phyloP scores from a whole-genome alignment of 768 basidiomycete genomes.

The Cantharellus anzutake region DNA sequence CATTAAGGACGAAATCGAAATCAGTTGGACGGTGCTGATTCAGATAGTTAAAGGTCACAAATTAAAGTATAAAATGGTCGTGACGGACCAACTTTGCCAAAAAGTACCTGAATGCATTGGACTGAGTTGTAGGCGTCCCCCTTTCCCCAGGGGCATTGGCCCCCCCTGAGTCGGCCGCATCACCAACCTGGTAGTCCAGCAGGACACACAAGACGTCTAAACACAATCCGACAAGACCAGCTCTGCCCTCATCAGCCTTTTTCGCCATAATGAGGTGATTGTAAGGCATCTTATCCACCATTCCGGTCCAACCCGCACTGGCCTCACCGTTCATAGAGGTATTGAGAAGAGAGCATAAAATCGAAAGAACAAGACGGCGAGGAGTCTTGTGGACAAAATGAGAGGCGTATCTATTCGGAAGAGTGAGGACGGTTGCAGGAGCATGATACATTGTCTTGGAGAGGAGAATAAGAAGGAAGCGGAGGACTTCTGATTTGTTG shows the following conservation, averaged over 20 bases:
- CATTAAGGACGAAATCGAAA: slow-evolving; percentile 65
- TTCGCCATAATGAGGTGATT: slow-evolving; percentile 58
- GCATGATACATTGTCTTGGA: slow-evolving; percentile 82
- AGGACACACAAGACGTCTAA: slow-evolving; percentile 61
- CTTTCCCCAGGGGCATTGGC: background rate
- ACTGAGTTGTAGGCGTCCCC: slow-evolving; percentile 23
- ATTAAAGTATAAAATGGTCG: background rate
- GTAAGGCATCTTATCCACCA: slow-evolving; percentile 46
- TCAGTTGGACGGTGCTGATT: slow-evolving; percentile 74
- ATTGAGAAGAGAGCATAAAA: slow-evolving; percentile 86
- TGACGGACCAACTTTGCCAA: slow-evolving; percentile 62
- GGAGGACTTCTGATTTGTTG: slow-evolving; percentile 79
- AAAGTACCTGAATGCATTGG: slow-evolving; percentile 86
- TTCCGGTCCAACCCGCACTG: slow-evolving; percentile 3
- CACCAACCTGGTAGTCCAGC: slow-evolving; percentile 65
- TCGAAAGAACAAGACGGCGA: slow-evolving; percentile 69
- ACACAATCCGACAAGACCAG: slow-evolving; percentile 51
- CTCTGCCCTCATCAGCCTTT: slow-evolving; percentile 68
- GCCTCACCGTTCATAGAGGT: slow-evolving; percentile 34
- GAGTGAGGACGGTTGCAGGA: slow-evolving; percentile 42
- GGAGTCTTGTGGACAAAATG: slow-evolving; percentile 59
- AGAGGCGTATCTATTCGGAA: slow-evolving; percentile 53
- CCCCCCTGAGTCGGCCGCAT: slow-evolving; percentile 34
- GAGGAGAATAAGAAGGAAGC: slow-evolving; percentile 69
- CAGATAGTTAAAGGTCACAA: background rate